Base-by-base conservation (phyloP, 164 flowering plant species). In the Chloranthus sessilifolius region DNA sequence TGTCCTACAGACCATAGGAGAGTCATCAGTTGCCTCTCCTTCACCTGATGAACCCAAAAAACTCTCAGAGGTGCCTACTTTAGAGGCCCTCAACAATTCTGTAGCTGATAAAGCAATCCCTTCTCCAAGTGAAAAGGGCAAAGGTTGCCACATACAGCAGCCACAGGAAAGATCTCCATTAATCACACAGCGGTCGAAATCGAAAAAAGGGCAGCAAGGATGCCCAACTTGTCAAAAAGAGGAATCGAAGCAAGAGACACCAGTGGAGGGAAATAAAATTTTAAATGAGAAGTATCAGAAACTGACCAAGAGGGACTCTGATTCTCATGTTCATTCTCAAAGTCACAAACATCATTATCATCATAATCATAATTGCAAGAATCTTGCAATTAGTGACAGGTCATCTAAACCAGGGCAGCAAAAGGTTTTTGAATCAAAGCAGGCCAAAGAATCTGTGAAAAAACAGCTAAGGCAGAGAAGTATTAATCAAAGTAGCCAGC, bases 1-100 rank as follows among this genome's bases (percentile, higher is more conserved):
- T n/a, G n/a, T n/a, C n/a, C 19, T 15, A 28, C 63, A 64, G 69
- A 60, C 45, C 29, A 27, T 53, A 20, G 47, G 52, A 37, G 50
- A 52, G 35, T 31, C 46, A 37, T 50, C 56, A 26, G 24, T 19
- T 26, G 31, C 29, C 2, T 46, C 43, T 20, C n/a, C 31, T 24
- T 35, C 36, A 26, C 35, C 37, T 7, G n/a, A 29, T 29, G 30
- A 36, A 36, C 16, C 43, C 22, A 20, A 49, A 49, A 31, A 8
- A 10, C 40, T 19, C 4, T 35, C 37, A 15, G n/a, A n/a, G n/a
- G n/a, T n/a, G n/a, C n/a, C n/a, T n/a, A 43, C 29, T 37, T 19
- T 33, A 10, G 31, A 37, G 7, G 41, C 51, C 12, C 43, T 23
- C n/a, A n/a, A 38, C 7, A 38, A 11, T 38, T 5, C n/a, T n/a